Conservation (phyloP, 495 filamentous ascomycete species). For the Penicillium coffeae region DNA sequence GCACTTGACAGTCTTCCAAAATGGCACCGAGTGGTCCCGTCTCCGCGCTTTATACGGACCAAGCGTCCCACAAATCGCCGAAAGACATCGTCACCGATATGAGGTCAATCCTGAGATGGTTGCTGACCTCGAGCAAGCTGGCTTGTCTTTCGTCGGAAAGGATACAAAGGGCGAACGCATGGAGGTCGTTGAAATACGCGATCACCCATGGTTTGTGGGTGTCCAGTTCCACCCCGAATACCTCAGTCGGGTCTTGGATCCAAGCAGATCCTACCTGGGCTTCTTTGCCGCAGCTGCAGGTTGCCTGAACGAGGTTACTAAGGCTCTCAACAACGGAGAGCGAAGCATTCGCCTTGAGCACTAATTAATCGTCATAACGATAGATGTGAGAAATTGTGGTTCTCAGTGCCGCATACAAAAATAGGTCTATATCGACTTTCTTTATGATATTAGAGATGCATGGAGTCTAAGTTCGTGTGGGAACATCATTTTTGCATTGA, state of each 20-base stretch:
- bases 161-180: constrained; percentile 81
- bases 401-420: too few relatives aligned
- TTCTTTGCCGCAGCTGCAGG: constrained; percentile 77
- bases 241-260: constrained; percentile 64
- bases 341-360: constrained; percentile 5
- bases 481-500: too few relatives aligned
- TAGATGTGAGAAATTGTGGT: too few relatives aligned
- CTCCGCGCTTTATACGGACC: constrained; percentile 69
- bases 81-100: constrained; percentile 46
- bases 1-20: constrained; percentile 70
- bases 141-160: constrained; percentile 55
- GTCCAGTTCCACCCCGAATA: constrained; percentile 92
- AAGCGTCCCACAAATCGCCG: constrained; percentile 34
- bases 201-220: constrained; percentile 89
- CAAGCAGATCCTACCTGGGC: constrained; percentile 76
- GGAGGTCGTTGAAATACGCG: constrained; percentile 85
- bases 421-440: not conserved
- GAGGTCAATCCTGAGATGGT: constrained; percentile 43
- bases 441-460: too few relatives aligned
- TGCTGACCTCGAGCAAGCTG: constrained; percentile 27
- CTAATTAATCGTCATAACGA: not conserved
- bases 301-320: constrained; percentile 49
- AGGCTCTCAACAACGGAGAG: constrained; percentile 7
- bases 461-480: too few relatives aligned
- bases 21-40: constrained; percentile 72